Percentiles rank a stretch among this genome's conserved stretches.
Evolutionary conservation across 2,329 filamentous ascomycete species (phyloP).

Genomic region (Emmonsiellopsis sp.): DNA sequence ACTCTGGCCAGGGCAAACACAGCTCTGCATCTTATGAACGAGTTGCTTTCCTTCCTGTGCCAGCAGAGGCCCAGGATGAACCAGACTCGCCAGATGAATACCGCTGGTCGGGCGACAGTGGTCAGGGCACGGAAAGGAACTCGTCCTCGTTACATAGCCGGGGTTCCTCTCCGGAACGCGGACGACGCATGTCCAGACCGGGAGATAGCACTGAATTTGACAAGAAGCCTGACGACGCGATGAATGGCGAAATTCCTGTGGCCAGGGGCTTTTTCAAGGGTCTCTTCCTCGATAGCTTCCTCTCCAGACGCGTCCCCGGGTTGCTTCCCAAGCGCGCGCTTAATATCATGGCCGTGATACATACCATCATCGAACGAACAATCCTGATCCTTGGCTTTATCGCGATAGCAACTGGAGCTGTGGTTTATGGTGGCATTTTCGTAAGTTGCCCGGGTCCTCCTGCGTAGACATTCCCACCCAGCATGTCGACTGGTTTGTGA

Average conservation of each 20-base stretch:
- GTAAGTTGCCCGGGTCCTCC: conserved; percentile 45
- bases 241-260: conserved; percentile 20
- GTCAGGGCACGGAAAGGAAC: conserved; percentile 63
- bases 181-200: conserved; percentile 30
- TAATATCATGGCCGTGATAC: conserved; percentile 49
- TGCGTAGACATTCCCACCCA: not conserved
- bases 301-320: conserved; percentile 47
- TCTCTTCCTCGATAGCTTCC: conserved; percentile 40
- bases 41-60: conserved; percentile 55
- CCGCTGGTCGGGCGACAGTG: conserved; percentile 62
- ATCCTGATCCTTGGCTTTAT: conserved; percentile 72
- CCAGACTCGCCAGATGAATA: conserved; percentile 30
- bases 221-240: conserved; percentile 37
- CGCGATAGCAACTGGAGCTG: conserved; percentile 60
- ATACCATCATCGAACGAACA: conserved; percentile 63
- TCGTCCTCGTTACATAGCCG: conserved; percentile 59
- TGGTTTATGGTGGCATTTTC: conserved; percentile 75
- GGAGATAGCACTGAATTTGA: conserved; percentile 43
- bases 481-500: not conserved
- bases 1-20: conserved; percentile 41
- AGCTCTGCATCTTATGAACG: conserved; percentile 36
- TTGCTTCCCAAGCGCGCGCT: conserved; percentile 50
- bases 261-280: conserved; percentile 35
- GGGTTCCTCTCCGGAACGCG: conserved; percentile 53
- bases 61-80: conserved; percentile 47